Conservation (phyloP, 1,284 basidiomycete genomes). For the Leccinum cinnamomeum region DNA sequence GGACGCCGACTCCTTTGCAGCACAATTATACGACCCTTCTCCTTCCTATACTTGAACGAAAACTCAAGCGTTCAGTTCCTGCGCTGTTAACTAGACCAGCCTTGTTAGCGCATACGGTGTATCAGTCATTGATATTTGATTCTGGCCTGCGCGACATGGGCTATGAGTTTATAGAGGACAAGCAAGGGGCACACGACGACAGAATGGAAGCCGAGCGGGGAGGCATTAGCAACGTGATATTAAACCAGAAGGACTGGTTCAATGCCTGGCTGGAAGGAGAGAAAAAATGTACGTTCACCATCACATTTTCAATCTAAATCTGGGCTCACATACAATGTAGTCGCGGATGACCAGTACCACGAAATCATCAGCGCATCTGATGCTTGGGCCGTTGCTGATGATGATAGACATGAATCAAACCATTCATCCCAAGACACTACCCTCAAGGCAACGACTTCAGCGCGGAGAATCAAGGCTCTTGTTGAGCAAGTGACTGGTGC, state of each 20-base stretch:
- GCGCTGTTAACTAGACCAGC: constrained; percentile 76
- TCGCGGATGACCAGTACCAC: constrained; percentile 79
- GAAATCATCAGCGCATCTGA: constrained; percentile 78
- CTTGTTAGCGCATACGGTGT: constrained; percentile 92
- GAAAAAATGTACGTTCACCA: constrained; percentile 67
- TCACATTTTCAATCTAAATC: neutral
- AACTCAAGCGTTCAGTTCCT: constrained; percentile 76
- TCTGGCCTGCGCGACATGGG: constrained; percentile 75
- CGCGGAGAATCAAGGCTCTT: constrained; percentile 78
- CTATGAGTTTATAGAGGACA: constrained; percentile 50
- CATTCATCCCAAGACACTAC: constrained; percentile 28
- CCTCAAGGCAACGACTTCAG: constrained; percentile 72
- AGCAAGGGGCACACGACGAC: constrained; percentile 43
- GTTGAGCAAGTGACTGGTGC: constrained; percentile 86
- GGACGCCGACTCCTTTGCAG: constrained; percentile 40
- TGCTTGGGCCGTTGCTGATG: constrained; percentile 87
- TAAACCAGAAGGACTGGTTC: constrained; percentile 88
- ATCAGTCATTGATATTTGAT: constrained; percentile 90
- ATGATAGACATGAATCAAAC: constrained; percentile 54
- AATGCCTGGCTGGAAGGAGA: constrained; percentile 88
- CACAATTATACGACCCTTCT: constrained; percentile 78
- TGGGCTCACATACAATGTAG: constrained; percentile 38
- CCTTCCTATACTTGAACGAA: constrained; percentile 67
- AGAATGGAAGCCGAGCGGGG: constrained; percentile 52
- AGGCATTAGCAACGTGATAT: constrained; percentile 78